Percentiles rank a stretch among this genome's conserved stretches.
Evolutionary conservation across 1,284 basidiomycete species (phyloP).

Genomic region (Hymenochaete sp.): DNA sequence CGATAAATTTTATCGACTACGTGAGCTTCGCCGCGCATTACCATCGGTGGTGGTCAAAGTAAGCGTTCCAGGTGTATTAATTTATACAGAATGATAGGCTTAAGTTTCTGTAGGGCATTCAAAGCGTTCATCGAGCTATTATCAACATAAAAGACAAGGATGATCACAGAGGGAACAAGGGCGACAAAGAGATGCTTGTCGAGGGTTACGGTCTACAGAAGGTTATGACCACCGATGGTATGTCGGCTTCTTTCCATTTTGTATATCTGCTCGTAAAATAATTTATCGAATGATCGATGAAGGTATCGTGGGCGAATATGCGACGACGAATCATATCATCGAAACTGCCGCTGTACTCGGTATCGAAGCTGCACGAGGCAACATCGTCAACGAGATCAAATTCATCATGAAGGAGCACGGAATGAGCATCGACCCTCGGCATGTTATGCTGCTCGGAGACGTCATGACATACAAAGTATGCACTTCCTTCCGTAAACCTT

Average conservation of each 20-base stretch:
- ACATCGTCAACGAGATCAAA: slow-evolving; percentile 96
- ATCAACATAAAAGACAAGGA: slow-evolving; percentile 88
- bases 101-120: slow-evolving; percentile 53
- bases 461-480: slow-evolving; percentile 96
- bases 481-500: background rate
- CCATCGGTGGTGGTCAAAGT: slow-evolving; percentile 87
- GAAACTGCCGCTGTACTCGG: slow-evolving; percentile 92
- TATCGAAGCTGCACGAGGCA: slow-evolving; percentile 92
- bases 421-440: slow-evolving; percentile 97
- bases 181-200: slow-evolving; percentile 81
- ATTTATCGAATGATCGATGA: background rate
- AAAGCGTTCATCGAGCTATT: slow-evolving; percentile 80
- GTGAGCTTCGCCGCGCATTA: slow-evolving; percentile 76
- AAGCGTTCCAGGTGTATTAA: slow-evolving; percentile 12
- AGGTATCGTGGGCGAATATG: slow-evolving; percentile 90
- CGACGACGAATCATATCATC: slow-evolving; percentile 96
- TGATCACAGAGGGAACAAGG: slow-evolving; percentile 66
- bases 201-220: slow-evolving; percentile 97
- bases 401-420: slow-evolving; percentile 97
- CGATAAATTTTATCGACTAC: slow-evolving; percentile 83
- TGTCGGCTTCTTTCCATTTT: slow-evolving; percentile 15
- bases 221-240: slow-evolving; percentile 96
- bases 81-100: background rate
- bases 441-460: slow-evolving; percentile 97
- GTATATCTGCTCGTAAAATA: background rate